Evolutionary conservation across 1,139 yeast species (phyloP), one percentile per base, ranked within the genome.

Genomic region (Candida tetrigidarum): DNA sequence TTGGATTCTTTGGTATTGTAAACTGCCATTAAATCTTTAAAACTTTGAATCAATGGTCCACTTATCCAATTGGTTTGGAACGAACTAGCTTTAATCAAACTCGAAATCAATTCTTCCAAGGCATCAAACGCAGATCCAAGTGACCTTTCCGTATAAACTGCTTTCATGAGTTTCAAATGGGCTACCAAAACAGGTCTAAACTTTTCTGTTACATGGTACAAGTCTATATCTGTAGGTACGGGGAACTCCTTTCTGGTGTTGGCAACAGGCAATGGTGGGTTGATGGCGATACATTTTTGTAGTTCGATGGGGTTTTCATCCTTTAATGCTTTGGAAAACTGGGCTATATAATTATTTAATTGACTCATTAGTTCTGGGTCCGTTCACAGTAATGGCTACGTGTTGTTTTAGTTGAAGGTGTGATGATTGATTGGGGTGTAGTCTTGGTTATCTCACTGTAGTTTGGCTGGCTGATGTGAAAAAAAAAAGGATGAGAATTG

Each of bases 1-100:
- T 58, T 55, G 43, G 60, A 60, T 46, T 61, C 64, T 51, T 69
- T 65, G 5, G 73, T 76, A 41, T 67, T 66, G 56, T 72, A 70
- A 9, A 77, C 66, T 32, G 73, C 69, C 28, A 82, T 73, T 50
- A 87, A 68, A 56, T 84, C 89, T 32, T 73, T 71, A 26, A 86
- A 75, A 5, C 81, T 71, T 14, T 69, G 66, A 58, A 78, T 78
- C 49, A 89, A 61, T 2, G 86, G 82, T 1, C 72, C 73, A 42
- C 86, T 74, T 25, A 87, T 75, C 96, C 96, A 89, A 48, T 73
- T 75, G 16, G 81, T 76, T 52, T 83, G 82, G 10, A 69, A 60
- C 48, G 83, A 90, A 0, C 90, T 86, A 23, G 81, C 80, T 42
- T 90, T 68, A 49, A 83, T 83, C 45, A 84, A 57, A 14, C 70